Conservation (phyloP, 2,329 filamentous ascomycete genomes). For the Microdochium paspali region DNA sequence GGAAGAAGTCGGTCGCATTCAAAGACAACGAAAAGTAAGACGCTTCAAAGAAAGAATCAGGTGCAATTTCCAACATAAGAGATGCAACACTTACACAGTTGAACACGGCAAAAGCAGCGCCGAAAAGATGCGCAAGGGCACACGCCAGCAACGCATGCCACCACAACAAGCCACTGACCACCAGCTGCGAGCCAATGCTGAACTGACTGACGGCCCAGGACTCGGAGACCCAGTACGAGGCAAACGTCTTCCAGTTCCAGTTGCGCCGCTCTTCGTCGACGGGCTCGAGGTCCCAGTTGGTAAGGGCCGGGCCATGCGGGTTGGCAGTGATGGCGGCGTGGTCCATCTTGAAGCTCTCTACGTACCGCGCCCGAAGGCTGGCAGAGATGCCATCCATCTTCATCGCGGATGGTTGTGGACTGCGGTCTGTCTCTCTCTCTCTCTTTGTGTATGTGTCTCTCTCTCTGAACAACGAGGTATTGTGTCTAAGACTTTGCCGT, state of each 20-base stretch:
- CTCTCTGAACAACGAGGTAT: too few relatives aligned
- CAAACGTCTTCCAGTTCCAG: slow-evolving; percentile 1
- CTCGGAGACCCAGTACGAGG: background rate
- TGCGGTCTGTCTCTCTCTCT: too few relatives aligned
- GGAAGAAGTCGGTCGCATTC: too few relatives aligned
- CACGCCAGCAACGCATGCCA: background rate
- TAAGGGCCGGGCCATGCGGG: background rate
- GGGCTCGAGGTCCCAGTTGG: background rate
- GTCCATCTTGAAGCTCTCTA: background rate
- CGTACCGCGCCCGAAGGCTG: background rate
- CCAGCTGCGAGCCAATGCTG: background rate
- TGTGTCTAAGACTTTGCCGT: too few relatives aligned
- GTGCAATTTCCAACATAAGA: too few relatives aligned
- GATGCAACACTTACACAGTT: background rate
- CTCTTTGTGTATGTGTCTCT: too few relatives aligned
- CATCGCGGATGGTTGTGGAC: too few relatives aligned
- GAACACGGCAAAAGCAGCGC: background rate
- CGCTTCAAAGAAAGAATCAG: too few relatives aligned
- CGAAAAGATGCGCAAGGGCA: background rate
- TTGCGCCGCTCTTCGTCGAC: background rate
- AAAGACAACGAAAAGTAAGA: too few relatives aligned
- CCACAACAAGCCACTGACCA: background rate
- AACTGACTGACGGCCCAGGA: background rate
- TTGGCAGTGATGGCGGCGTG: background rate
- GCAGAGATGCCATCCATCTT: background rate